phyloP scores from a whole-genome alignment of 495 filamentous ascomycete species.

The Talaromyces proteolyticus region DNA sequence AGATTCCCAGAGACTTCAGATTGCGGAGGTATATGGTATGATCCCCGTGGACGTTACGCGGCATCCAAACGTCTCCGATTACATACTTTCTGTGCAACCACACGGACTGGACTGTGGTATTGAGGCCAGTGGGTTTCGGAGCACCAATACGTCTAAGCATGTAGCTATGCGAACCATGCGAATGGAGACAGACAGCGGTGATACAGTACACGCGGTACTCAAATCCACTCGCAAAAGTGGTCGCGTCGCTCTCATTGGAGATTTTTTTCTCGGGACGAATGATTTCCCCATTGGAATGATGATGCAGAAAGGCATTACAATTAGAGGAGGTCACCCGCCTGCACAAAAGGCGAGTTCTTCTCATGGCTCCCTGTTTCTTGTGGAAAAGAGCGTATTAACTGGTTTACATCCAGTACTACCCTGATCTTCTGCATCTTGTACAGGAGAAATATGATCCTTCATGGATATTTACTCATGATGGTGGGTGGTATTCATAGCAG shows the following conservation, averaged over 20 bases:
- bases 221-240: conserved; percentile 25
- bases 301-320: conserved; percentile 22
- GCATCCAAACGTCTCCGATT: conserved; percentile 19
- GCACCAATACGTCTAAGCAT: conserved; percentile 13
- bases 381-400: too few species aligned
- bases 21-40: conserved; percentile 22
- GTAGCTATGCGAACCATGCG: conserved; percentile 19
- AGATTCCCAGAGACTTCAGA: conserved; percentile 17
- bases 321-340: conserved; percentile 18
- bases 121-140: conserved; percentile 28
- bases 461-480: conserved; percentile 23
- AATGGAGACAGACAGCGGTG: conserved; percentile 19
- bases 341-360: conserved; percentile 15
- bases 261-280: conserved; percentile 23
- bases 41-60: conserved; percentile 16
- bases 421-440: conserved; percentile 19
- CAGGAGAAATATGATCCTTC: conserved; percentile 20
- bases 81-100: conserved; percentile 23
- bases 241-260: conserved; percentile 23
- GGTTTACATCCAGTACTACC: conserved; percentile 17
- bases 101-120: conserved; percentile 26
- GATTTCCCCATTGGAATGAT: conserved; percentile 22
- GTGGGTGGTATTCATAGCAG: conserved; percentile 2
- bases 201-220: conserved; percentile 22
- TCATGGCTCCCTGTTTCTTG: too few species aligned